These are phyloP conservation scores for Corniculantispora saksenae DNA, from an alignment of 2,329 filamentous ascomycete species.

Conservation along the genomic window DNA sequence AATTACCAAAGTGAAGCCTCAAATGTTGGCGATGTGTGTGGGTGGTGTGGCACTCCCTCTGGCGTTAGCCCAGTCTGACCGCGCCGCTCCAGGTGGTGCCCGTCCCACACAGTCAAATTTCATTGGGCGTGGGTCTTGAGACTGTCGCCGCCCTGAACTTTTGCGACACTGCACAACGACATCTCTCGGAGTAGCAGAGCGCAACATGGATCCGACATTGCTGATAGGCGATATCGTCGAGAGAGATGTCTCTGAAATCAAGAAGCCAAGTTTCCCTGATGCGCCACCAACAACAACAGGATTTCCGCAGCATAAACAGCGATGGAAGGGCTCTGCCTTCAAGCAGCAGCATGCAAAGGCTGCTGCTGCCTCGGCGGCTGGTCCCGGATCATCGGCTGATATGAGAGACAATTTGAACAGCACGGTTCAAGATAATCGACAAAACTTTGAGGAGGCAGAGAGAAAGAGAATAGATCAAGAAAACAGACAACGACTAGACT, in stretches of 20 bases:
- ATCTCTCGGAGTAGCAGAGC: neutral
- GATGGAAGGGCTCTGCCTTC: constrained; percentile 73
- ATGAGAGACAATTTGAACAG: constrained; percentile 17
- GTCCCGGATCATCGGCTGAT: neutral
- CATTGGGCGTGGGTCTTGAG: neutral
- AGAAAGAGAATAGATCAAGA: constrained; percentile 76
- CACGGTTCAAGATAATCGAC: neutral
- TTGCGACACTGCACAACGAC: neutral
- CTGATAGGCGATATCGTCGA: constrained; percentile 79
- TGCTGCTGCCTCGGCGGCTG: constrained; percentile 14
- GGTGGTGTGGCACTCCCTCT: neutral
- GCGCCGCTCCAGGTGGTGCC: neutral
- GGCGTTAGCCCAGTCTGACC: neutral
- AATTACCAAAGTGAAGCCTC: neutral
- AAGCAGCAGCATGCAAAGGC: constrained; percentile 56
- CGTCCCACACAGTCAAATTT: neutral
- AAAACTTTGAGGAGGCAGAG: constrained; percentile 54
- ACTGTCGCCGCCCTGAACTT: neutral
- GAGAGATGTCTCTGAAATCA: constrained; percentile 60
- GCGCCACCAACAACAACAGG: constrained; percentile 56
- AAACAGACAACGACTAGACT: constrained; percentile 70
- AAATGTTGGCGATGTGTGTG: neutral
- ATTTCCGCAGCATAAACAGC: constrained; percentile 87
- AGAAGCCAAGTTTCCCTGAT: constrained; percentile 60
- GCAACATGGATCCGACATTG: constrained; percentile 46